Base-by-base conservation (phyloP, 176 grass and related monocot genomes). In the Carex parvula region DNA sequence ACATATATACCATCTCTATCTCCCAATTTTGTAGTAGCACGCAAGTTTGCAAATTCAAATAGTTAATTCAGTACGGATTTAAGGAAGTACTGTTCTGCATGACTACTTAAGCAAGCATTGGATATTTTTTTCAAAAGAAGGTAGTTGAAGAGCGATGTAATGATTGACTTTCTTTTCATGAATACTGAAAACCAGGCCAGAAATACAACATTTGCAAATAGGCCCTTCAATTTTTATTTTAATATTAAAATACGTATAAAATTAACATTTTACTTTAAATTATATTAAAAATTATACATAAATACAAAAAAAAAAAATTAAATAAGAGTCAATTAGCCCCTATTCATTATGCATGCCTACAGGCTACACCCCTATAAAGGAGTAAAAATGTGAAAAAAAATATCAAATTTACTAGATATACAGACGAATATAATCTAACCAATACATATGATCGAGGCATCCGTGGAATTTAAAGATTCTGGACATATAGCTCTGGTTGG, bases 31-130 rank as follows among this genome's bases (percentile, higher is more conserved):
- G 22, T 17, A 79, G 2, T 15, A 79, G 75, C 22, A 79, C 58
- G 52, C 24, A 79, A 79, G 75, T 54, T 26, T 57, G 39, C 39
- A 21, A 20, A 71, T 79, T 33, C 3, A 79, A 79, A 79, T 57
- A 29, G 12, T 79, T 79, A 71, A 24, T 32, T 79, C 9, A 4
- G 75, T 79, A 79, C 75, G 75, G 75, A 21, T 59, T 79, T 79
- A 79, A 58, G 14, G 17, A 17, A 53, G 33, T 55, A 66, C 80
- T 62, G 10, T 84, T 84, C 9, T 7, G 68, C 29, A 60, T 84
- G 87, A 84, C 26, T 70, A 81, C 81, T 84, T 53, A 79, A 70
- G 69, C 86, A 42, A 76, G 86, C 64, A 46, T 88, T 79, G 4
- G 46, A 26, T 35, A 32, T 79, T 79, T 71, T 56, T 58, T 32